Evolutionary conservation across 2,329 filamentous ascomycete species (phyloP).

Genomic region (Claviceps arundinis): DNA sequence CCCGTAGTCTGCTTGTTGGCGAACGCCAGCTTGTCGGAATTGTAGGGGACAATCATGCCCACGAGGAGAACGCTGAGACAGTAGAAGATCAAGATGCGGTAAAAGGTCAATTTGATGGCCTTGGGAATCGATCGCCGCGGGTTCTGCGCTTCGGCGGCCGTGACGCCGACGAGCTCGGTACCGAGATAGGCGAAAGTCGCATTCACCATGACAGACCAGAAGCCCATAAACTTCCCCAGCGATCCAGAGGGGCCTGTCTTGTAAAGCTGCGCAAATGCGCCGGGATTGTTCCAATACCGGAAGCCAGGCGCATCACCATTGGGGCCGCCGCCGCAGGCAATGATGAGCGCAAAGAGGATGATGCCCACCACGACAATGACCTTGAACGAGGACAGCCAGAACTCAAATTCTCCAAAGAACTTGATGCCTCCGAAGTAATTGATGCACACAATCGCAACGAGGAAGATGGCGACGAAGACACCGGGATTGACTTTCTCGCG

Average conservation of each 20-base stretch:
- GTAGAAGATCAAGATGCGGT: conserved; percentile 73
- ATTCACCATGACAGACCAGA: conserved; percentile 61
- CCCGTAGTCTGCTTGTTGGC: conserved; percentile 30
- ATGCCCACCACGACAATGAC: conserved; percentile 52
- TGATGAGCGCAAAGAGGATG: conserved; percentile 50
- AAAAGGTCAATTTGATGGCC: conserved; percentile 71
- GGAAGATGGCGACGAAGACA: conserved; percentile 64
- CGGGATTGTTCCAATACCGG: conserved; percentile 51
- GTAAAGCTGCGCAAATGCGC: conserved; percentile 25
- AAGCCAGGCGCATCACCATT: conserved; percentile 50
- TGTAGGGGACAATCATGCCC: conserved; percentile 64
- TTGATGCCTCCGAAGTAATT: conserved; percentile 50
- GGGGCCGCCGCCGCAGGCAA: conserved; percentile 52
- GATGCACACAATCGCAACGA: conserved; percentile 48
- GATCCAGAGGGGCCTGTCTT: conserved; percentile 9
- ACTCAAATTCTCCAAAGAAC: conserved; percentile 54
- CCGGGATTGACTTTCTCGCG: conserved; percentile 57
- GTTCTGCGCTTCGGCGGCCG: conserved; percentile 68
- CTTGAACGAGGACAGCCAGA: conserved; percentile 54
- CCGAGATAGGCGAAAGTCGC: conserved; percentile 70
- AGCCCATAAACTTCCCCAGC: conserved; percentile 42
- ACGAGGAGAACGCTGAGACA: conserved; percentile 59
- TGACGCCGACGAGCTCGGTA: conserved; percentile 65
- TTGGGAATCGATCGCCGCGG: conserved; percentile 63
- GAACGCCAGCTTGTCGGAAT: conserved; percentile 46